These are phyloP conservation scores for Diaporthe amygdali DNA, from an alignment of 2,329 filamentous ascomycete species.

Conservation along the genomic window DNA sequence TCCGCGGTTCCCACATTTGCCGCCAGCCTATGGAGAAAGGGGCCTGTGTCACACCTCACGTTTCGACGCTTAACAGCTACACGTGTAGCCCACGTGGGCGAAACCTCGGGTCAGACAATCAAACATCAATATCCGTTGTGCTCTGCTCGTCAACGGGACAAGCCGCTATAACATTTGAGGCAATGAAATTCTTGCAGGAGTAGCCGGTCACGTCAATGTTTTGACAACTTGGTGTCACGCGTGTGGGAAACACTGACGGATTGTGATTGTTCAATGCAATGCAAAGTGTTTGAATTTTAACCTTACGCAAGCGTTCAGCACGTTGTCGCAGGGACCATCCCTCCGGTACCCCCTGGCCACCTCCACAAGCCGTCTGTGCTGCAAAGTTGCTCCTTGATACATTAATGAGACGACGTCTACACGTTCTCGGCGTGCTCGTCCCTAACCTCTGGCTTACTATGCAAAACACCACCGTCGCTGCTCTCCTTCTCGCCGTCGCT, in stretches of 20 bases:
- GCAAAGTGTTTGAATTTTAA: background rate
- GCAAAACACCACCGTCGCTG: background rate
- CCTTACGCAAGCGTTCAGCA: background rate
- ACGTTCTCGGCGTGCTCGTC: slow-evolving; percentile 12
- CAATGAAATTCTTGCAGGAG: background rate
- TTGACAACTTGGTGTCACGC: background rate
- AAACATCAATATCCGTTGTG: background rate
- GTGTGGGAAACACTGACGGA: background rate
- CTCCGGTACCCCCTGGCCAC: background rate
- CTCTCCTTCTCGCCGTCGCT: background rate
- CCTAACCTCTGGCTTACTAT: background rate
- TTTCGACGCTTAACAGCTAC: background rate
- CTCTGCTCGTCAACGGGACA: background rate
- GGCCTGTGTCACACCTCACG: slow-evolving; percentile 1
- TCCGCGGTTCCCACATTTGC: background rate
- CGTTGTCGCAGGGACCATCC: background rate
- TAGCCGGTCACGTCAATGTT: background rate
- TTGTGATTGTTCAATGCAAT: background rate
- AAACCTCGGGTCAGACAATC: background rate
- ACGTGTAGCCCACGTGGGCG: slow-evolving; percentile 4
- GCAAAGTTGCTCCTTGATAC: slow-evolving; percentile 9
- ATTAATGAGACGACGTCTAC: slow-evolving; percentile 9
- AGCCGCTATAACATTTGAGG: no score
- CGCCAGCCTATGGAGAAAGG: background rate
- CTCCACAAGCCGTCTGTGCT: slow-evolving; percentile 1